Percentiles rank a stretch among this genome's conserved stretches.
These are phyloP conservation scores for Quercus phellos DNA, from an alignment of 331 rosid species.

Conservation along the genomic window DNA sequence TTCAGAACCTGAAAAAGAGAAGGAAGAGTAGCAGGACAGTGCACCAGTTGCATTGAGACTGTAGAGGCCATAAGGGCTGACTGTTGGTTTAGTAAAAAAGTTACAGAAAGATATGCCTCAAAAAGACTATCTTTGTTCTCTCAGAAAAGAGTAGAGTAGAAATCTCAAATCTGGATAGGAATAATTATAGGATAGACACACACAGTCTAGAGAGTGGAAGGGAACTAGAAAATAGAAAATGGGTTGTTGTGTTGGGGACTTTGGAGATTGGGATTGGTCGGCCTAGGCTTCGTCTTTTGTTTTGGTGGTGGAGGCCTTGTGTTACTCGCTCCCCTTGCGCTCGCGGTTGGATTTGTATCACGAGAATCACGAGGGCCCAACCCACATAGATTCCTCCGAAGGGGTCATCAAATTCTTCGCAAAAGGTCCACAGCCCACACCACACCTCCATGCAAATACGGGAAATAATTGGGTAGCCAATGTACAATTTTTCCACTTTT, in stretches of 20 bases:
- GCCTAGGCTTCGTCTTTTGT: background rate
- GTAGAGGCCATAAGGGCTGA: slow-evolving; percentile 34
- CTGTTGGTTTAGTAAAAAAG: background rate
- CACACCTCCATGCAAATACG: too few species aligned
- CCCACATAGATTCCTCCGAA: background rate
- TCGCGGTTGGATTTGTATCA: background rate
- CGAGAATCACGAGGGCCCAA: background rate
- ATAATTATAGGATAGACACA: background rate
- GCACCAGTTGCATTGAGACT: slow-evolving; percentile 40
- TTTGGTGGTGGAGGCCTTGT: background rate
- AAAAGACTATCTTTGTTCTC: background rate
- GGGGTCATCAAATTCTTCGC: background rate
- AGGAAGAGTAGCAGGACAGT: slow-evolving; percentile 27
- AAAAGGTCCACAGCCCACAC: background rate
- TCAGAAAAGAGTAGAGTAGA: background rate
- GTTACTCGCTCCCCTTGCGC: background rate
- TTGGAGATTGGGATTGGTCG: background rate
- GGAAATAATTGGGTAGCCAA: too few species aligned
- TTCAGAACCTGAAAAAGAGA: slow-evolving; percentile 34
- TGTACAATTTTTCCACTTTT: too few species aligned
- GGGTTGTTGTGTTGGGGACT: background rate
- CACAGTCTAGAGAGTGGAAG: too few species aligned
- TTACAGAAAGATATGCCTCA: background rate
- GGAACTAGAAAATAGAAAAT: background rate
- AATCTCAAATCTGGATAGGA: too few species aligned